phyloP scores from a whole-genome alignment of 108 stramenopile species.

The Pinguiococcus pyrenoidosus region DNA sequence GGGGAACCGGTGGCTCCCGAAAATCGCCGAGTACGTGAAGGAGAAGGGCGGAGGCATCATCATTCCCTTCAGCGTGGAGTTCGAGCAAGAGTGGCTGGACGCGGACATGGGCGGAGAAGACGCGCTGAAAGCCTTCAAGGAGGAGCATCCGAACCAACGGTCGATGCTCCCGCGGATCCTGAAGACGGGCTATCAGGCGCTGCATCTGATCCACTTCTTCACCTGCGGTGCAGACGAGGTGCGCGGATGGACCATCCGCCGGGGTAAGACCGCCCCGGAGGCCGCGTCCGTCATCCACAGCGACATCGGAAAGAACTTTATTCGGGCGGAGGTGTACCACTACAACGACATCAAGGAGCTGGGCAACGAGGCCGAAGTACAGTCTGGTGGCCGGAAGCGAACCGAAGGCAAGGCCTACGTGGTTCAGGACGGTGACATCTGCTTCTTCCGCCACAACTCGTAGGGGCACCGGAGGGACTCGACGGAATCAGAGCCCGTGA shows the following conservation, averaged over 20 bases:
- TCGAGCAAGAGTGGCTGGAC: slow-evolving; percentile 67
- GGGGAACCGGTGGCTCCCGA: slow-evolving; percentile 54
- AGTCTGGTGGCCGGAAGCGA: slow-evolving; percentile 92
- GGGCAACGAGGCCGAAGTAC: slow-evolving; percentile 78
- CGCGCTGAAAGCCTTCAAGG: slow-evolving; percentile 28
- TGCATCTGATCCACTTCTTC: slow-evolving; percentile 92
- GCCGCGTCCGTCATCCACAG: slow-evolving; percentile 97
- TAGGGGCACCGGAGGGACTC: too few species aligned
- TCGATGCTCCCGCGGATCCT: slow-evolving; percentile 86
- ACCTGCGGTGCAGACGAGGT: slow-evolving; percentile 99
- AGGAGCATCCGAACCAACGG: slow-evolving; percentile 34
- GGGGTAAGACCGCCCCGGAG: slow-evolving; percentile 62
- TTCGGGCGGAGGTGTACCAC: slow-evolving; percentile 90
- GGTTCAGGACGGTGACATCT: slow-evolving; percentile 58
- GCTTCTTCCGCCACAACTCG: too few species aligned
- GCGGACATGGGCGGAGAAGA: slow-evolving; percentile 45
- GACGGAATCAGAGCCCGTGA: too few species aligned
- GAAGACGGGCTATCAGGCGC: slow-evolving; percentile 77
- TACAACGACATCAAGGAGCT: slow-evolving; percentile 92
- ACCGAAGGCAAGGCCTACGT: slow-evolving; percentile 93
- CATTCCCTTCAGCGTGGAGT: slow-evolving; percentile 93
- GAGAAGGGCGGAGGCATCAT: slow-evolving; percentile 87
- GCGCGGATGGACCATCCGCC: slow-evolving; percentile 85
- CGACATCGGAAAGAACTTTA: slow-evolving; percentile 98
- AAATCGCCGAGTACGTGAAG: slow-evolving; percentile 86